These are phyloP conservation scores for Lactifluus subvellereus DNA, from an alignment of 768 basidiomycete species.

Conservation along the genomic window DNA sequence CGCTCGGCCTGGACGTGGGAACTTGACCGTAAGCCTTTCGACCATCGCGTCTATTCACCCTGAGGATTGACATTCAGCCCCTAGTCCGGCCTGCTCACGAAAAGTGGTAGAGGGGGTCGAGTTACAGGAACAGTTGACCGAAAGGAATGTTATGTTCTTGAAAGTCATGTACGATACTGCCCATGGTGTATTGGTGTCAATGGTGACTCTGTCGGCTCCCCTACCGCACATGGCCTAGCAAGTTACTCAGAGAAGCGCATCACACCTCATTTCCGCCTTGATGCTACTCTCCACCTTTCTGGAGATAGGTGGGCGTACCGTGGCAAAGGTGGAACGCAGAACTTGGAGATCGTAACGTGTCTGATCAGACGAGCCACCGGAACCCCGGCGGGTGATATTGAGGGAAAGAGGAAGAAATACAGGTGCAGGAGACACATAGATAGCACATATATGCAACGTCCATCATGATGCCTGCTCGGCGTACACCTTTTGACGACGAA, in stretches of 20 bases:
- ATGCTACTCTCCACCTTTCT: not conserved
- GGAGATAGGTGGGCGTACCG: not conserved
- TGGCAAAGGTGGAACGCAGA: not conserved
- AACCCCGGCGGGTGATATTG: not conserved
- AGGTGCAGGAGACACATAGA: not conserved
- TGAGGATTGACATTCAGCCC: not conserved
- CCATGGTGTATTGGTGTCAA: not conserved
- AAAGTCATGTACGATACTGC: not conserved
- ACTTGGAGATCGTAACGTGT: not conserved
- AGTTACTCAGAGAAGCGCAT: not conserved
- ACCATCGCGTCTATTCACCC: not conserved
- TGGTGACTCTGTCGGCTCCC: not conserved
- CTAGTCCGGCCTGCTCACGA: conserved; percentile 49
- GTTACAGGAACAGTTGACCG: not conserved
- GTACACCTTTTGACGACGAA: conserved; percentile 43
- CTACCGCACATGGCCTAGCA: not conserved
- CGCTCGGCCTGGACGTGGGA: conserved; percentile 76
- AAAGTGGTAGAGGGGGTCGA: conserved; percentile 38
- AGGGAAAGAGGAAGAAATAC: not conserved
- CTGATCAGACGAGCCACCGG: not conserved
- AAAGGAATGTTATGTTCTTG: not conserved
- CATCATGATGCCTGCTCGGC: conserved; percentile 60
- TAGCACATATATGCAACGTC: not conserved
- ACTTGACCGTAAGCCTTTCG: conserved; percentile 53
- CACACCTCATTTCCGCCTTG: not conserved